Base-by-base conservation (phyloP, 2,329 filamentous ascomycete genomes). In the Conoideocrella luteorostrata region DNA sequence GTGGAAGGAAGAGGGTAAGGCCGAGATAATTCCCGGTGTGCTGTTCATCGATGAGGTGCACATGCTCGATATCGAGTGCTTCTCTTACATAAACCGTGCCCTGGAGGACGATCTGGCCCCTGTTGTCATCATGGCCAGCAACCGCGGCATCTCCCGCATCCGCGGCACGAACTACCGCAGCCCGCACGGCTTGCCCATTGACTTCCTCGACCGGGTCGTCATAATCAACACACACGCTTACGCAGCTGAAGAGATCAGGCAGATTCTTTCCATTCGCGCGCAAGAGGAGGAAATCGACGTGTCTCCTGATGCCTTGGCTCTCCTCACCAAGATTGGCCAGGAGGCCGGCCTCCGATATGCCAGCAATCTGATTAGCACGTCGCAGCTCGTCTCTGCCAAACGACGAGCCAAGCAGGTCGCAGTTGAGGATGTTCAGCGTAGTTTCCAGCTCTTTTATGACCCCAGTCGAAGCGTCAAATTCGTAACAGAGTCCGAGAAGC, bases 11-110 rank as follows among this genome's bases (percentile, higher is more conserved):
- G 93, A 98, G 68, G 93, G 93, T 69, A 98, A 98, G 67, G 93
- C 93, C 3, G 90, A 95, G 68, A 97, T 98, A 43, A 89, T 98
- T 1, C 93, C 93, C 0, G 93, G 93, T 36, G 93, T 98, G 7
- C 72, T 98, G 7, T 98, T 98, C 73, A 95, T 98, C 58, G 93
- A 98, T 59, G 93, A 98, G 70, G 91, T 98, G 5, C 93, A 98
- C 74, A 97, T 98, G 91, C 86, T 98, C 46, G 93, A 98, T 64
- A 96, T 97, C 52, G 93, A 98, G 67, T 97, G 91, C 72, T 98
- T 95, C 73, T 94, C 89, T 35, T 98, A 95, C 72, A 85, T 98
- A 74, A 98, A 98, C 72, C 86, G 93, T 41, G 93, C 93, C 1
- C 75, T 98, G 35, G 93, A 98, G 68, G 88, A 90, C 48, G 89